Percentiles rank a stretch among this genome's conserved stretches.
phyloP scores from a whole-genome alignment of 2,329 filamentous ascomycete genomes.

The Trichoderma sp. region DNA sequence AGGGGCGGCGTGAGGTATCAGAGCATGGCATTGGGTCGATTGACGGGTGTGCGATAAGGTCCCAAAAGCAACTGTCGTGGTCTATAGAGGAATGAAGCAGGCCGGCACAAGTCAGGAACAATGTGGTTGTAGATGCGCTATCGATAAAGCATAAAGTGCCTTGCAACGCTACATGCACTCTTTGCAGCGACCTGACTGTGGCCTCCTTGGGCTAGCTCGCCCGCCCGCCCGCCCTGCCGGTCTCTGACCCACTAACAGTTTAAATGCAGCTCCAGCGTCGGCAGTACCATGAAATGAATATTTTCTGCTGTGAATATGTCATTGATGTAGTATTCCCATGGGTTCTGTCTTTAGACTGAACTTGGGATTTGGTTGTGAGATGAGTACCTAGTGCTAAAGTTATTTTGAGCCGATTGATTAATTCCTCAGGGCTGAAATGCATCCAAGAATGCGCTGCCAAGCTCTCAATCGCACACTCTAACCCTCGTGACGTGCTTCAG shows the following conservation, averaged over 20 bases:
- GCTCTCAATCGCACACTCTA: neutral
- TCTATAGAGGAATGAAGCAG: neutral
- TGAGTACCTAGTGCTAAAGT: neutral
- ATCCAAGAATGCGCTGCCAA: neutral
- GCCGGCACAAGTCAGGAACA: constrained; percentile 12
- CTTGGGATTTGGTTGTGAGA: neutral
- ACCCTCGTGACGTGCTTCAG: neutral
- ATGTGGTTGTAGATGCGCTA: constrained; percentile 14
- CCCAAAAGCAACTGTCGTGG: neutral
- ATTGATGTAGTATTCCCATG: neutral
- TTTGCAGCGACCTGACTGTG: neutral
- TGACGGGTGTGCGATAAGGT: neutral
- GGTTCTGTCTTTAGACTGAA: neutral
- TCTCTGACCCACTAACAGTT: neutral
- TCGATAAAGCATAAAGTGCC: constrained; percentile 18
- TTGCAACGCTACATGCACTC: neutral
- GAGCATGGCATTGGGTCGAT: neutral
- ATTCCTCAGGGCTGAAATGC: neutral
- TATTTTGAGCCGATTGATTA: neutral
- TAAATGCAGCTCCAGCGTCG: neutral
- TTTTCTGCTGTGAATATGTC: neutral
- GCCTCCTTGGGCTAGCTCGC: neutral
- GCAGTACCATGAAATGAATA: neutral
- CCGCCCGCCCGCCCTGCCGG: neutral
- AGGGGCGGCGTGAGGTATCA: neutral